These are phyloP conservation scores for Gigaspora rosea DNA, from an alignment of 192 early-diverging fungal species.

Conservation along the genomic window DNA sequence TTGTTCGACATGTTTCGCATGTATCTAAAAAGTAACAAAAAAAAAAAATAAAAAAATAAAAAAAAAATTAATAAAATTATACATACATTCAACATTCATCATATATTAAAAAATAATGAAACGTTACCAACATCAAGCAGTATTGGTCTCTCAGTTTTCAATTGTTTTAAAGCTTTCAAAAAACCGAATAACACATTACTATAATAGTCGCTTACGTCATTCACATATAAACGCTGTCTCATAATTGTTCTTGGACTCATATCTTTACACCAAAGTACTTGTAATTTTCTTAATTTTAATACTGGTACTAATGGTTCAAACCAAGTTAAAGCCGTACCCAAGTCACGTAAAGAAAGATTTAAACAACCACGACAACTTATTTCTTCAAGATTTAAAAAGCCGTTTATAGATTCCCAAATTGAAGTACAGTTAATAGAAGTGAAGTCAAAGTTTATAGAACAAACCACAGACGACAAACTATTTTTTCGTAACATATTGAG, in stretches of 20 bases:
- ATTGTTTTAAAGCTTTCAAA: background rate
- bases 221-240: background rate
- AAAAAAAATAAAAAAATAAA: background rate
- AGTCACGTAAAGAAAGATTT: background rate
- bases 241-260: background rate
- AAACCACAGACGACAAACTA: background rate
- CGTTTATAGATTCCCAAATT: background rate
- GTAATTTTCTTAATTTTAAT: constrained; percentile 19
- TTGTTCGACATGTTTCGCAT: background rate
- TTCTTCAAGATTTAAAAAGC: background rate
- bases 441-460: constrained; percentile 10
- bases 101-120: background rate
- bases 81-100: background rate
- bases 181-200: background rate
- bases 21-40: background rate
- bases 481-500: background rate
- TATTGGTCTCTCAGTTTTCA: background rate
- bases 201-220: background rate
- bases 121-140: constrained; percentile 5
- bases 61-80: background rate
- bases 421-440: background rate
- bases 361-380: constrained; percentile 15
- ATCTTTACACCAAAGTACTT: constrained; percentile 10
- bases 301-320: background rate
- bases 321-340: background rate